Evolutionary conservation across 805 yeast species (phyloP).

Genomic region (Limtongozyma cylindracea): DNA sequence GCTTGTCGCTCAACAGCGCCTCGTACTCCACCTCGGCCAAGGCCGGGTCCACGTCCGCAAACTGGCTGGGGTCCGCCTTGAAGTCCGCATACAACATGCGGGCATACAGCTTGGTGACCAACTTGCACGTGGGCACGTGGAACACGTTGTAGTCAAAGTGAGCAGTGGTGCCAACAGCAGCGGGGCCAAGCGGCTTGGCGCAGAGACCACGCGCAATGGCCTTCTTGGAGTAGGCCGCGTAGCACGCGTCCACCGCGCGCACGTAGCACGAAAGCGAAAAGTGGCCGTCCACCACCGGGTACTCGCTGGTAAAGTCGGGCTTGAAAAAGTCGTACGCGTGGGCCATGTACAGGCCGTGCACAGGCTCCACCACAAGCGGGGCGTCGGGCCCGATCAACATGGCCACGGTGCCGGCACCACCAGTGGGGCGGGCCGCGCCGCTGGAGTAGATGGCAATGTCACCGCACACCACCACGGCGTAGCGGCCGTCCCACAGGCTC

Average conservation of each 20-base stretch:
- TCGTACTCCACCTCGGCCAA: conserved; percentile 48
- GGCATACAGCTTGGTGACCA: conserved; percentile 81
- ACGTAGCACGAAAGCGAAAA: conserved; percentile 86
- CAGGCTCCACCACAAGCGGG: conserved; percentile 75
- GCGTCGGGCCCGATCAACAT: conserved; percentile 92
- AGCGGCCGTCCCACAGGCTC: conserved; percentile 93
- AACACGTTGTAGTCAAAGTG: conserved; percentile 82
- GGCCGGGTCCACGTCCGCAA: conserved; percentile 16
- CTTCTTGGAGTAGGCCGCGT: conserved; percentile 60
- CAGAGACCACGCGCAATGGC: conserved; percentile 18
- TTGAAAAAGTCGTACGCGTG: conserved; percentile 96
- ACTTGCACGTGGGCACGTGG: conserved; percentile 96
- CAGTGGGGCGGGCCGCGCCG: conserved; percentile 98
- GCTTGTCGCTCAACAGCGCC: conserved; percentile 52
- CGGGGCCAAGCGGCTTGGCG: no score
- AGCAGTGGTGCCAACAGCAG: conserved; percentile 39
- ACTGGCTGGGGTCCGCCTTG: conserved; percentile 37
- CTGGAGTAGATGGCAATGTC: conserved; percentile 93
- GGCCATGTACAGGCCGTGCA: conserved; percentile 85
- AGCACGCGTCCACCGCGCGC: conserved; percentile 75
- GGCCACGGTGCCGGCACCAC: conserved; percentile 97
- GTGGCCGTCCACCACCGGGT: conserved; percentile 95
- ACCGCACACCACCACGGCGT: conserved; percentile 91
- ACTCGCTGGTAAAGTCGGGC: conserved; percentile 90
- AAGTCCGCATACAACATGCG: conserved; percentile 80